Percentiles rank a stretch among this genome's conserved stretches.
These are phyloP conservation scores for Psilocybe cubensis DNA, from an alignment of 768 basidiomycete species.

Conservation along the genomic window DNA sequence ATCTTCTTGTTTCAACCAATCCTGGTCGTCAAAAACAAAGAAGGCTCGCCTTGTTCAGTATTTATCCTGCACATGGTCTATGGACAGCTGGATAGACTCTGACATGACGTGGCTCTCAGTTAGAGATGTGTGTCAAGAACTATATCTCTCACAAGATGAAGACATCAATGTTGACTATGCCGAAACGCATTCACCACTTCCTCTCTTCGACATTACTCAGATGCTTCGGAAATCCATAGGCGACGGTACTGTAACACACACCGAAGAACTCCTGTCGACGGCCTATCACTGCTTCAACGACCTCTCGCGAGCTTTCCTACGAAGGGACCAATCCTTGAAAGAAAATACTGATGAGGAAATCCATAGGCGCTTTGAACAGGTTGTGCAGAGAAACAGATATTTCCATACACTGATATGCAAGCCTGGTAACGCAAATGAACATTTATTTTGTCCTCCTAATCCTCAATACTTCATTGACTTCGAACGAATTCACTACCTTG, in stretches of 20 bases:
- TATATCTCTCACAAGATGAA: background rate
- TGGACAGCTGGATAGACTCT: background rate
- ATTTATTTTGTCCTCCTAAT: background rate
- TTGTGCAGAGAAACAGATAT: background rate
- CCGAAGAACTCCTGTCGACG: background rate
- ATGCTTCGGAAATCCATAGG: background rate
- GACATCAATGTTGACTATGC: background rate
- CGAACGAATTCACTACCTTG: background rate
- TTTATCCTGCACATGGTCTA: background rate
- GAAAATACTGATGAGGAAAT: background rate
- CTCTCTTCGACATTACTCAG: background rate
- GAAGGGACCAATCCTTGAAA: background rate
- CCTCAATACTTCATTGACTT: background rate
- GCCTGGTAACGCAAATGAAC: background rate
- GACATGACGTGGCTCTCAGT: background rate
- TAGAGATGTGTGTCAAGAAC: background rate
- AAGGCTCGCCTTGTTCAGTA: background rate
- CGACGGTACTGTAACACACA: background rate
- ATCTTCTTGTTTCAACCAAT: background rate
- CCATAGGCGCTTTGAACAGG: background rate
- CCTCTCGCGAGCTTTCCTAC: background rate
- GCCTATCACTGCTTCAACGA: background rate
- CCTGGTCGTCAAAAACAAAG: background rate
- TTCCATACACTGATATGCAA: background rate
- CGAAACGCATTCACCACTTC: background rate